A percentile compares a stretch with the other conserved stretches of the same genome.
Evolutionary conservation across 1,284 basidiomycete species (phyloP).

Genomic region (Waitea zeae): DNA sequence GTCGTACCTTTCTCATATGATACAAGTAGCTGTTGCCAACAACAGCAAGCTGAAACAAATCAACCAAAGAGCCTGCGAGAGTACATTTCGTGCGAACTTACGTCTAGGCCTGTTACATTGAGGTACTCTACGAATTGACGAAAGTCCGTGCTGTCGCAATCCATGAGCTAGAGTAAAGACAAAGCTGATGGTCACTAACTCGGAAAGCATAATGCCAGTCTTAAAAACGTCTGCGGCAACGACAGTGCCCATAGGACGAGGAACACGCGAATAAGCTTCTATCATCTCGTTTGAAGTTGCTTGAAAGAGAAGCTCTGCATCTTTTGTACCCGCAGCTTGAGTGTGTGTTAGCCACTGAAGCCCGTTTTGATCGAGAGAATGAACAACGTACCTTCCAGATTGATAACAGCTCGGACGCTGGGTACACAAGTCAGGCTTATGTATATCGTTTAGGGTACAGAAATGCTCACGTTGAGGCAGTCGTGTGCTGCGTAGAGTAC

Average conservation of each 20-base stretch:
- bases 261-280: constrained; percentile 74
- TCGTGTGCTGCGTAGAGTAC: constrained; percentile 76
- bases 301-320: constrained; percentile 88
- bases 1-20: constrained; percentile 61
- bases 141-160: constrained; percentile 61
- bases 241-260: constrained; percentile 82
- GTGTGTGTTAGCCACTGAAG: neutral
- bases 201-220: constrained; percentile 81
- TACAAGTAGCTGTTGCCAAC: constrained; percentile 90
- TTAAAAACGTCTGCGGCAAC: constrained; percentile 91
- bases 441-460: neutral
- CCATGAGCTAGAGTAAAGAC: constrained; percentile 2
- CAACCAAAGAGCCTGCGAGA: too few relatives aligned
- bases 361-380: neutral
- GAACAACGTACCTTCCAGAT: constrained; percentile 67
- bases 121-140: constrained; percentile 90
- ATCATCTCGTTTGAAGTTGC: constrained; percentile 93
- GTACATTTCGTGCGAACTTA: too few relatives aligned
- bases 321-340: constrained; percentile 82
- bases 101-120: constrained; percentile 73
- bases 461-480: constrained; percentile 42
- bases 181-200: constrained; percentile 32
- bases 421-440: constrained; percentile 2
- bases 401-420: constrained; percentile 78
- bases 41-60: constrained; percentile 67